phyloP scores from a whole-genome alignment of 805 yeast genomes.

The Candida ascalaphidarum region DNA sequence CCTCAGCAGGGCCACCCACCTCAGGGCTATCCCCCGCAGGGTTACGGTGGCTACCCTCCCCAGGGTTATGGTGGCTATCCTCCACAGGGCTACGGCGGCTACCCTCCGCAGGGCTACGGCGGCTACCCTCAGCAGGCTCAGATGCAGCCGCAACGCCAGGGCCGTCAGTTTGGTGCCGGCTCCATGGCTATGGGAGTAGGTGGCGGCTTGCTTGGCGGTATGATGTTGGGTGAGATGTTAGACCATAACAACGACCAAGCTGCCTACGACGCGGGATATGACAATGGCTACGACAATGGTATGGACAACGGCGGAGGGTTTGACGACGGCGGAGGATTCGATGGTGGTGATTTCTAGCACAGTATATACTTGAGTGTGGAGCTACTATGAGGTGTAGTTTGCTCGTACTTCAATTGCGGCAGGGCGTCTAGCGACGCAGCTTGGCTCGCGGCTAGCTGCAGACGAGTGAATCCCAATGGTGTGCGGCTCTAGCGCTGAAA shows the following conservation, averaged over 20 bases:
- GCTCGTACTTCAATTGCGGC: too few relatives aligned
- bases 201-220: conserved; percentile 56
- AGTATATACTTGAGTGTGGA: background rate
- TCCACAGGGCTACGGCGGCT: conserved; percentile 18
- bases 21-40: conserved; percentile 10
- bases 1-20: conserved; percentile 5
- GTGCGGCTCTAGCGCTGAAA: too few relatives aligned
- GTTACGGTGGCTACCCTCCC: conserved; percentile 18
- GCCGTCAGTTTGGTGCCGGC: conserved; percentile 28
- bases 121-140: conserved; percentile 21
- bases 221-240: conserved; percentile 40
- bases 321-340: conserved; percentile 16
- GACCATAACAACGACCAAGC: conserved; percentile 19
- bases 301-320: conserved; percentile 5
- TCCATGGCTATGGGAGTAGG: conserved; percentile 44
- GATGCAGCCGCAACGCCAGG: conserved; percentile 7
- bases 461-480: too few relatives aligned
- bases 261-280: conserved; percentile 23
- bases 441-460: too few relatives aligned
- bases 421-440: too few relatives aligned
- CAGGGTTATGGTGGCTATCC: conserved; percentile 12
- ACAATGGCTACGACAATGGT: conserved; percentile 19
- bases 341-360: conserved; percentile 16
- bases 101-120: conserved; percentile 16
- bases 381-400: too few relatives aligned